phyloP scores from a whole-genome alignment of 495 filamentous ascomycete species.

The Clohesyomyces aquaticus region DNA sequence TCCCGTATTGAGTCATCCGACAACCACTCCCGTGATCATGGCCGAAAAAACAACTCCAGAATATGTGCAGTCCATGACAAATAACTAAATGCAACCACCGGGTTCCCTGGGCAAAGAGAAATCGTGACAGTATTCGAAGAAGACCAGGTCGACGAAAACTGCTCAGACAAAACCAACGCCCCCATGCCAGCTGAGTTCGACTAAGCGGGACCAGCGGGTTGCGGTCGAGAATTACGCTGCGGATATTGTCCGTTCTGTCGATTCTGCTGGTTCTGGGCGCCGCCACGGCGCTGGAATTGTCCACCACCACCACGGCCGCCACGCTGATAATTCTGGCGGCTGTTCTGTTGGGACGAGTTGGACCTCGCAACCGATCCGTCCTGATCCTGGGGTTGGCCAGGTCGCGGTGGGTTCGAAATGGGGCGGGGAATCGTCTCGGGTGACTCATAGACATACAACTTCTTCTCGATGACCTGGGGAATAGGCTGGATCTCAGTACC shows the following conservation, averaged over 20 bases:
- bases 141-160: slow-evolving; percentile 36
- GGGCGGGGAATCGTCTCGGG: slow-evolving; percentile 93
- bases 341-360: slow-evolving; percentile 20
- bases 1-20: slow-evolving; percentile 39
- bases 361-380: slow-evolving; percentile 11
- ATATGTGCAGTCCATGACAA: slow-evolving; percentile 35
- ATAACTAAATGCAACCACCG: slow-evolving; percentile 26
- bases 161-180: slow-evolving; percentile 30
- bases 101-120: slow-evolving; percentile 36
- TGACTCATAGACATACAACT: slow-evolving; percentile 95
- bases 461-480: slow-evolving; percentile 92
- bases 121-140: slow-evolving; percentile 34
- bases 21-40: slow-evolving; percentile 32
- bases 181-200: slow-evolving; percentile 1
- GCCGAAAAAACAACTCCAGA: slow-evolving; percentile 27
- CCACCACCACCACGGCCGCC: slow-evolving; percentile 29
- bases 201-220: slow-evolving; percentile 31
- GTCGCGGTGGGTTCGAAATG: slow-evolving; percentile 51
- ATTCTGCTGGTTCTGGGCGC: slow-evolving; percentile 22
- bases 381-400: slow-evolving; percentile 16
- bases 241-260: slow-evolving; percentile 37
- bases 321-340: slow-evolving; percentile 30
- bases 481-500: slow-evolving; percentile 98
- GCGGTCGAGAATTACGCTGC: slow-evolving; percentile 36
- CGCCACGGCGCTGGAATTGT: slow-evolving; percentile 35